phyloP scores from a whole-genome alignment of 768 basidiomycete species.

The Amanita pallidorosea region DNA sequence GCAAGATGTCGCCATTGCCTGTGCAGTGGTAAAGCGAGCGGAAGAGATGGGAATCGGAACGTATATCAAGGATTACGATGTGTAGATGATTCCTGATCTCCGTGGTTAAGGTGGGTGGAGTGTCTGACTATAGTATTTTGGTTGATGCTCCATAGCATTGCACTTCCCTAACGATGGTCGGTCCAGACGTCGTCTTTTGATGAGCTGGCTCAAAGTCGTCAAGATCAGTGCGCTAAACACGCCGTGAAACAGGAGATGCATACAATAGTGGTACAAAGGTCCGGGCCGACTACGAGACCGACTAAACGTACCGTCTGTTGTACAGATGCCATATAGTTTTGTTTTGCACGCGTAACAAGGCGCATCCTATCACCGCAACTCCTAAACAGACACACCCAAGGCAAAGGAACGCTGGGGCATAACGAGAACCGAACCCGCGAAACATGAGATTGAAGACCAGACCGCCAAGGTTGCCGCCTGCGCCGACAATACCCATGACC shows the following conservation, averaged over 20 bases:
- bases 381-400: constrained; percentile 1
- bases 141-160: too few relatives aligned
- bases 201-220: too few relatives aligned
- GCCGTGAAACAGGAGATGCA: too few relatives aligned
- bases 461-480: not conserved
- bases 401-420: not conserved
- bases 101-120: too few relatives aligned
- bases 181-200: too few relatives aligned
- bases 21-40: constrained; percentile 54
- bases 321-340: not conserved
- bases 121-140: too few relatives aligned
- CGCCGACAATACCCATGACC: constrained; percentile 1
- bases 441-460: constrained; percentile 2
- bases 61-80: constrained; percentile 34
- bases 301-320: not conserved
- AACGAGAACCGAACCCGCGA: not conserved
- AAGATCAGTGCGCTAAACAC: too few relatives aligned
- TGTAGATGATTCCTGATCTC: not conserved
- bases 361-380: not conserved
- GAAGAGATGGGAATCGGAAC: constrained; percentile 40
- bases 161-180: too few relatives aligned
- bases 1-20: constrained; percentile 82
- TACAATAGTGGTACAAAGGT: not conserved
- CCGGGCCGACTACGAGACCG: not conserved
- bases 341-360: not conserved